Percentiles rank a stretch among this genome's conserved stretches.
Conservation (phyloP, 306 rosid species). For the Casuarina cunninghamiana region DNA sequence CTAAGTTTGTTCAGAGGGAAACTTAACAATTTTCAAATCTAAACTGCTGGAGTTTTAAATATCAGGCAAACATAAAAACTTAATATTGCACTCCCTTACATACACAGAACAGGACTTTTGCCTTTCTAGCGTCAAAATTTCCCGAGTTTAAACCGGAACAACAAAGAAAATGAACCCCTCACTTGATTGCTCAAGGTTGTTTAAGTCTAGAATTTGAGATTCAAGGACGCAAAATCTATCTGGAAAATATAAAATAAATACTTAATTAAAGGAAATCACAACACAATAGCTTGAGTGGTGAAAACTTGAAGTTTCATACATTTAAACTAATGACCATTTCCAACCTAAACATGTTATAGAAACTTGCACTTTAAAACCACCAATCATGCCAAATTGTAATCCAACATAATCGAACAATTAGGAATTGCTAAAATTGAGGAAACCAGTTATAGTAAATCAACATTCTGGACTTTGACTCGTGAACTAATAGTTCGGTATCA, state of each 20-base stretch:
- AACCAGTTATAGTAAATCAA: not conserved
- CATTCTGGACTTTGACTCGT: not conserved
- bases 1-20: not conserved
- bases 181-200: not conserved
- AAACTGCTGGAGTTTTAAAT: not conserved
- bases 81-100: not conserved
- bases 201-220: not conserved
- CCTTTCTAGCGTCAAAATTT: not conserved
- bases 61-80: not conserved
- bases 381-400: slow-evolving; percentile 16
- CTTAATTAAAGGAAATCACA: not conserved
- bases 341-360: not conserved
- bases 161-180: slow-evolving; percentile 2
- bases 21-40: not conserved
- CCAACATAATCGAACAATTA: slow-evolving; percentile 1
- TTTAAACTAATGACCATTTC: not conserved
- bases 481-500: not conserved
- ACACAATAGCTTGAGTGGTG: not conserved
- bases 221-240: not conserved
- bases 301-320: not conserved
- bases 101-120: not conserved
- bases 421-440: slow-evolving; percentile 8
- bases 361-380: not conserved
- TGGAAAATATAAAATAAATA: not conserved
- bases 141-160: not conserved